Evolutionary conservation across 257 asterid species (phyloP).

Genomic region (Fraxinus excelsior): DNA sequence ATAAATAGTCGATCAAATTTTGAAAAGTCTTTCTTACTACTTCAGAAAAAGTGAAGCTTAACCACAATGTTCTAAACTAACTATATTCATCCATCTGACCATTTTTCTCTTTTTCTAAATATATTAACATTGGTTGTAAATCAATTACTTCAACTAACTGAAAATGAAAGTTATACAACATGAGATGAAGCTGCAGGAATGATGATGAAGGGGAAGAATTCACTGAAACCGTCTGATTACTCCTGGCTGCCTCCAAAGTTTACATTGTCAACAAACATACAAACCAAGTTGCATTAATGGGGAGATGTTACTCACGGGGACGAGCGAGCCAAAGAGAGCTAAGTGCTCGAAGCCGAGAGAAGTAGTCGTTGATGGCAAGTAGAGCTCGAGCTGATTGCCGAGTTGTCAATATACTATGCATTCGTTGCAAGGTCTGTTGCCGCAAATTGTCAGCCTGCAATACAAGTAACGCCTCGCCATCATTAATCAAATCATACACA

Average conservation of each 20-base stretch:
- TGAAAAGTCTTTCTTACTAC: no score
- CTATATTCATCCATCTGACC: neutral
- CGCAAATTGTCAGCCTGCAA: conserved; percentile 90
- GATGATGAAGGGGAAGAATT: neutral
- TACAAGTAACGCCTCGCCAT: neutral
- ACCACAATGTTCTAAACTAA: no score
- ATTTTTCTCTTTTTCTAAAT: neutral
- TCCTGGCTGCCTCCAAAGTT: neutral
- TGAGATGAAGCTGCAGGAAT: neutral
- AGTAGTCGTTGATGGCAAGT: conserved; percentile 82
- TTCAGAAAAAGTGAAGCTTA: no score
- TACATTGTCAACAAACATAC: neutral
- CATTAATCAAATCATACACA: neutral
- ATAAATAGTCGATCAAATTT: no score
- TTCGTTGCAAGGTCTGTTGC: conserved; percentile 88
- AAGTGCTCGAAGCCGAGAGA: conserved; percentile 89
- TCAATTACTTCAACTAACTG: conserved; percentile 5
- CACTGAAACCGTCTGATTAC: neutral
- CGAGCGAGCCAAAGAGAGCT: conserved; percentile 98
- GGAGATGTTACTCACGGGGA: conserved; percentile 61
- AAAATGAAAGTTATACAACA: neutral
- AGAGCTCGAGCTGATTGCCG: conserved; percentile 95
- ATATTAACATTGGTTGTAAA: neutral
- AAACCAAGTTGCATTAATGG: neutral
- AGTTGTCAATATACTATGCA: conserved; percentile 88